phyloP scores from a whole-genome alignment of 2,329 filamentous ascomycete genomes.

The Fusarium tjaetaba region DNA sequence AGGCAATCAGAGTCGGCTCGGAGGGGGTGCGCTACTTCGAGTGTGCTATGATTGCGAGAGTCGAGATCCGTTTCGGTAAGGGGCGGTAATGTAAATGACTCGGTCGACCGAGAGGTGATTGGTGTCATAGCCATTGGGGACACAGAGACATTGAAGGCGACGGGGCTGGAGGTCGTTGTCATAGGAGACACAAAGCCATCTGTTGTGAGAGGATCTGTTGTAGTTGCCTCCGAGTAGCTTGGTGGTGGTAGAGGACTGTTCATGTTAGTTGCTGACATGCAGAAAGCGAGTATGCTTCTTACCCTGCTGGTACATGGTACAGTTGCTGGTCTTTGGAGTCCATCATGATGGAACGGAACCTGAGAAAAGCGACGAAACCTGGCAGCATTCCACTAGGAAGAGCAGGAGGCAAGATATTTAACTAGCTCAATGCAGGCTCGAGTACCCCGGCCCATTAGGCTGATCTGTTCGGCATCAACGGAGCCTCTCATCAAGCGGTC shows the following conservation, averaged over 20 bases:
- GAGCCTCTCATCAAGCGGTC: too few relatives aligned
- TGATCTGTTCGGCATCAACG: neutral
- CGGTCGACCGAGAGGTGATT: neutral
- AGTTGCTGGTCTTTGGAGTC: neutral
- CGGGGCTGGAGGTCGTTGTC: neutral
- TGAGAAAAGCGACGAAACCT: neutral
- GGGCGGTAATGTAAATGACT: neutral
- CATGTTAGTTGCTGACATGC: neutral
- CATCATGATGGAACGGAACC: neutral
- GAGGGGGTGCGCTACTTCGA: neutral
- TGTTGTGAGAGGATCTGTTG: neutral
- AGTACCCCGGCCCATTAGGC: neutral
- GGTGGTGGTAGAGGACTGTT: neutral
- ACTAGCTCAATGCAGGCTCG: neutral
- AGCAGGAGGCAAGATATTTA: neutral
- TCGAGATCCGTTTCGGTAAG: neutral
- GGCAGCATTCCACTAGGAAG: neutral
- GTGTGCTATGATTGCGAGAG: neutral
- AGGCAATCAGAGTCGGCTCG: neutral
- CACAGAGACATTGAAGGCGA: neutral
- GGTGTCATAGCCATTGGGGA: neutral
- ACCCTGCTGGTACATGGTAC: neutral
- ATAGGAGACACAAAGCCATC: conserved; percentile 3
- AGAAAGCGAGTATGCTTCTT: neutral
- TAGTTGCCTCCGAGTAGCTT: neutral